phyloP scores from a whole-genome alignment of 208 protist species.

The Trypanosomatidae sp. region DNA sequence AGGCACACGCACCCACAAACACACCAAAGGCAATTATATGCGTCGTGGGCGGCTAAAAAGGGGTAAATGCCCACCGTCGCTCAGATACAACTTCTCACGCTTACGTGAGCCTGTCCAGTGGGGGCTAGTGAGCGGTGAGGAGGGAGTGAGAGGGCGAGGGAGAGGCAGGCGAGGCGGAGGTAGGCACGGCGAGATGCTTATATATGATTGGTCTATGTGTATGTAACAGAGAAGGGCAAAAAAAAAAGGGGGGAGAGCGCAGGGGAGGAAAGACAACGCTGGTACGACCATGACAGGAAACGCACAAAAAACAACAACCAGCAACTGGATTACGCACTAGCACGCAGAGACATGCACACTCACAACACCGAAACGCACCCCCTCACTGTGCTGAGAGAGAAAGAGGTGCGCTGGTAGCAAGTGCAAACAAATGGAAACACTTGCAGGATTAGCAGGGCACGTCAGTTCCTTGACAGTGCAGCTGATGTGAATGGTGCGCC shows the following conservation, averaged over 20 bases:
- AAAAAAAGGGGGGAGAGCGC: not conserved
- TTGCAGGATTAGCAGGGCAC: not conserved
- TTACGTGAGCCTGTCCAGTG: not conserved
- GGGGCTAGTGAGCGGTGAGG: not conserved
- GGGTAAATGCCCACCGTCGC: not conserved
- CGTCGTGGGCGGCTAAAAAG: not conserved
- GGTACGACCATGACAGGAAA: not conserved
- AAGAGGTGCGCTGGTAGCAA: not conserved
- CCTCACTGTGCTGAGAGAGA: not conserved
- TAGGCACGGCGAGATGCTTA: not conserved
- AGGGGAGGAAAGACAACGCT: no score
- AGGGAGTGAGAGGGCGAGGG: not conserved
- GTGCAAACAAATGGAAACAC: not conserved
- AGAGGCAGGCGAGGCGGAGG: not conserved
- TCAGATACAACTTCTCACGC: not conserved
- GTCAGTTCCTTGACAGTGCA: not conserved
- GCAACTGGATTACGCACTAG: not conserved
- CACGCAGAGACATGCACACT: not conserved
- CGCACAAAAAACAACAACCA: not conserved
- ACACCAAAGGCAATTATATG: not conserved
- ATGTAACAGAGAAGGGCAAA: not conserved
- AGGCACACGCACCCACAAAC: not conserved
- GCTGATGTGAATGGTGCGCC: not conserved
- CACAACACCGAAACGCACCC: not conserved
- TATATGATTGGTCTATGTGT: constrained; percentile 2